Conservation (phyloP, 1,284 basidiomycete genomes). For the Tilletiaria anomala region DNA sequence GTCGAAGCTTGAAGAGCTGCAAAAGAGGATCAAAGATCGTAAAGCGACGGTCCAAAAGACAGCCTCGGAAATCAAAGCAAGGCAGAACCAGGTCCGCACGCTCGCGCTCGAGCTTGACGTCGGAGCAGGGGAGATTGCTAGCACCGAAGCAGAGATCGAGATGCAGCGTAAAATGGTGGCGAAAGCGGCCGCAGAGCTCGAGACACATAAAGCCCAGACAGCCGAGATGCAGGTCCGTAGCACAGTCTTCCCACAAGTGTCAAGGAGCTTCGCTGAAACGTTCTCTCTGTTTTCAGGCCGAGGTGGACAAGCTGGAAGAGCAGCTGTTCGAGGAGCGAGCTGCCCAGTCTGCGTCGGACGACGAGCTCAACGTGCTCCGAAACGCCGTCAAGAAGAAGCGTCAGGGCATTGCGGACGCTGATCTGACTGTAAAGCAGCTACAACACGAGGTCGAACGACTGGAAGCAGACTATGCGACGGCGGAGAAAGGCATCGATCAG, state of each 20-base stretch:
- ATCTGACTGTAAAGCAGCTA: conserved; percentile 53
- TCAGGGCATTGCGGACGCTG: conserved; percentile 56
- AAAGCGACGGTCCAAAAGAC: conserved; percentile 70
- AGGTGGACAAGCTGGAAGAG: conserved; percentile 52
- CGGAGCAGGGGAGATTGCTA: conserved; percentile 61
- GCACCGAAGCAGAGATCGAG: conserved; percentile 49
- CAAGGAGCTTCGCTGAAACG: not conserved
- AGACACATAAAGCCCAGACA: conserved; percentile 49
- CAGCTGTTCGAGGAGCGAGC: conserved; percentile 70
- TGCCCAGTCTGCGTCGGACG: conserved; percentile 70
- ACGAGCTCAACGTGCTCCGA: conserved; percentile 70
- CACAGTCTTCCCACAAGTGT: conserved; percentile 41
- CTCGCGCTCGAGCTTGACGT: conserved; percentile 77
- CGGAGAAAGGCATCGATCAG: conserved; percentile 30
- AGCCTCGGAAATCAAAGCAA: conserved; percentile 61
- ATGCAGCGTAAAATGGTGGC: conserved; percentile 52
- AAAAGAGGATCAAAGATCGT: conserved; percentile 64
- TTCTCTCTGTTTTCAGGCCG: conserved; percentile 45
- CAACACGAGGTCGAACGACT: conserved; percentile 46
- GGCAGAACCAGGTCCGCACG: conserved; percentile 78
- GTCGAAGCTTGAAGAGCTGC: conserved; percentile 79
- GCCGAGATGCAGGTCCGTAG: conserved; percentile 48
- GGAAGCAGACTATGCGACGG: conserved; percentile 43
- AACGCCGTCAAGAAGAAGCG: conserved; percentile 67
- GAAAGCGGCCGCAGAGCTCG: conserved; percentile 54